A percentile compares a stretch with the other conserved stretches of the same genome.
These are phyloP conservation scores for Marasmius fiardii DNA, from an alignment of 1,284 basidiomycete genomes.

Conservation along the genomic window DNA sequence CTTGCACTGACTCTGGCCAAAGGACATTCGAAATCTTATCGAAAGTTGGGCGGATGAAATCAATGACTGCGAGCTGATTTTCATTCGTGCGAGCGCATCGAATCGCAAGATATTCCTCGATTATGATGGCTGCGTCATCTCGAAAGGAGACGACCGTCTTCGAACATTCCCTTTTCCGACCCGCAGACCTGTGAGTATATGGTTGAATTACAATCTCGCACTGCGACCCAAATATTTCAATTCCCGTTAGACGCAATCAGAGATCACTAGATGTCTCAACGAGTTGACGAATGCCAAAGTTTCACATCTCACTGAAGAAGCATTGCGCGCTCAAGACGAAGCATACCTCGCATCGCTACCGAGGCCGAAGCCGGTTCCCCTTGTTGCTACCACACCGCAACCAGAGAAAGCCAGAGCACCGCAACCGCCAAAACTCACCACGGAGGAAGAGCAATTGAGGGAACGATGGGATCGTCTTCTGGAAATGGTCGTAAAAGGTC, in stretches of 20 bases:
- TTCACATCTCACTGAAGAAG: conserved; percentile 84
- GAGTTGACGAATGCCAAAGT: conserved; percentile 87
- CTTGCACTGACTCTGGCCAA: conserved; percentile 4
- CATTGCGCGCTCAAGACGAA: conserved; percentile 82
- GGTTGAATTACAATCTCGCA: conserved; percentile 7
- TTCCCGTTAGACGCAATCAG: conserved; percentile 75
- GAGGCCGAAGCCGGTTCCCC: conserved; percentile 58
- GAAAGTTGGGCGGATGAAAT: conserved; percentile 86
- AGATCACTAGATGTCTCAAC: conserved; percentile 83
- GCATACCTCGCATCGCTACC: conserved; percentile 84
- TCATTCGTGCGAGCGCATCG: conserved; percentile 82
- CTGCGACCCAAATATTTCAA: conserved; percentile 1
- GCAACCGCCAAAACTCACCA: conserved; percentile 59
- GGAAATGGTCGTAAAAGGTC: conserved; percentile 88
- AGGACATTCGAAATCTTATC: conserved; percentile 86
- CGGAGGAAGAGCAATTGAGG: conserved; percentile 73
- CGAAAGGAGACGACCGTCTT: conserved; percentile 70
- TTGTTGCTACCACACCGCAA: conserved; percentile 23
- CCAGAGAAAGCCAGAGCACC: conserved; percentile 47
- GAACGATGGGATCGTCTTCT: conserved; percentile 80
- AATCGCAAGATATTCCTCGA: conserved; percentile 88
- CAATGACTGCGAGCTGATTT: conserved; percentile 78
- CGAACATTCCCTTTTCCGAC: conserved; percentile 94
- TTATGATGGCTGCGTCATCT: conserved; percentile 59
- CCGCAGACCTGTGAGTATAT: conserved; percentile 71